Evolutionary conservation across 1,284 basidiomycete species (phyloP).

Genomic region (Cryptococcus jaspeensis): DNA sequence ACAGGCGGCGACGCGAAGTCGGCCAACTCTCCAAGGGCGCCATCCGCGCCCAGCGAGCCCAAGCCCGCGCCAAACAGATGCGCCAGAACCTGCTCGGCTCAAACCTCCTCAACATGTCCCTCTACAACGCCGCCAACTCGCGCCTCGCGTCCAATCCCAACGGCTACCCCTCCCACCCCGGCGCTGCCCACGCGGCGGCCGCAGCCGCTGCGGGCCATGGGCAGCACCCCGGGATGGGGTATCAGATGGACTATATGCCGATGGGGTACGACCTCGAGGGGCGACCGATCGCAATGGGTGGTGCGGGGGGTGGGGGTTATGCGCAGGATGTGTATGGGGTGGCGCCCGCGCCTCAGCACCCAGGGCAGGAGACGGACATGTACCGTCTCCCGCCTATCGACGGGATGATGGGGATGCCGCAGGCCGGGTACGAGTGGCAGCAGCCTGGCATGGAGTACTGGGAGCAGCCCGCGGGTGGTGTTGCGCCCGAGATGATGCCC

Average conservation of each 20-base stretch:
- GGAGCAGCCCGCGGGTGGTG: slow-evolving; percentile 4
- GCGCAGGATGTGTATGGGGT: background rate
- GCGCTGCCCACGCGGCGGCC: slow-evolving; percentile 12
- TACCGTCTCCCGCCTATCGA: slow-evolving; percentile 36
- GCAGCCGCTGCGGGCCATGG: slow-evolving; percentile 3
- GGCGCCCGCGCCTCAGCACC: background rate
- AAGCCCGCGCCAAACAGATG: slow-evolving; percentile 40
- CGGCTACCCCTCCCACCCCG: slow-evolving; percentile 17
- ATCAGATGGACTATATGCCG: slow-evolving; percentile 24
- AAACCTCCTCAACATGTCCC: slow-evolving; percentile 35
- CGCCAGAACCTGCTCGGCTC: slow-evolving; percentile 41
- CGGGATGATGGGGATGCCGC: slow-evolving; percentile 15
- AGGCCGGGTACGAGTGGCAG: slow-evolving; percentile 16
- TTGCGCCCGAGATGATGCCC: background rate
- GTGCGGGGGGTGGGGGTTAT: background rate
- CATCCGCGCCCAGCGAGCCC: slow-evolving; percentile 40
- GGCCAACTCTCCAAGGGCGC: slow-evolving; percentile 48
- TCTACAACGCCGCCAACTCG: slow-evolving; percentile 28
- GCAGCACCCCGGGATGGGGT: slow-evolving; percentile 14
- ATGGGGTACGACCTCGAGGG: slow-evolving; percentile 31
- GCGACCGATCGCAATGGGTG: slow-evolving; percentile 13
- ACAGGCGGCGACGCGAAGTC: slow-evolving; percentile 33
- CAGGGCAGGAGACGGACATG: slow-evolving; percentile 19
- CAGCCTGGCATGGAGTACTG: slow-evolving; percentile 11
- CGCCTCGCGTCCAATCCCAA: slow-evolving; percentile 6